phyloP scores from a whole-genome alignment of 2,329 filamentous ascomycete species.

The Exophiala mesophila region DNA sequence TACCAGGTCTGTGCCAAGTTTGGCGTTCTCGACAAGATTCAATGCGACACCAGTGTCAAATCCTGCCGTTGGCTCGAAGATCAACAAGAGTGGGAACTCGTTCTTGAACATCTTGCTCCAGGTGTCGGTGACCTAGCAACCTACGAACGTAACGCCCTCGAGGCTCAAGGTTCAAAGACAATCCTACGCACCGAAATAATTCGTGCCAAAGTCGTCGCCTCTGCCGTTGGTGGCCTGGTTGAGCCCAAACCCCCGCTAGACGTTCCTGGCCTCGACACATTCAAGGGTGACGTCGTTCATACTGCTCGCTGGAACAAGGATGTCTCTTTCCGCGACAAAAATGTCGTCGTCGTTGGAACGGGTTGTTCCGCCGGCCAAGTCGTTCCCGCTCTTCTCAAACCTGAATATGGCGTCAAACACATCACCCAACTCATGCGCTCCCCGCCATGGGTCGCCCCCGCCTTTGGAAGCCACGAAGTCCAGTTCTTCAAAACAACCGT shows the following conservation, averaged over 20 bases:
- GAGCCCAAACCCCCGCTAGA: constrained; percentile 44
- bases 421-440: constrained; percentile 58
- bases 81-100: constrained; percentile 53
- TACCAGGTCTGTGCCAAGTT: constrained; percentile 49
- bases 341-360: constrained; percentile 55
- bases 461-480: background rate
- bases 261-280: constrained; percentile 50
- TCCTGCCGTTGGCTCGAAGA: constrained; percentile 49
- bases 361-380: constrained; percentile 56
- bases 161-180: constrained; percentile 42
- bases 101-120: constrained; percentile 46
- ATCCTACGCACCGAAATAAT: constrained; percentile 50
- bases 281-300: constrained; percentile 54
- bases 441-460: constrained; percentile 53
- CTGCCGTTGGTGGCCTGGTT: constrained; percentile 52
- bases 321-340: constrained; percentile 46
- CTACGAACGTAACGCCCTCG: constrained; percentile 43
- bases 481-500: constrained; percentile 43
- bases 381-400: constrained; percentile 46
- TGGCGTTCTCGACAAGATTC: constrained; percentile 53
- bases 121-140: constrained; percentile 51
- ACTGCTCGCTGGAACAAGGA: constrained; percentile 54
- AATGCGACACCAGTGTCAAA: constrained; percentile 54
- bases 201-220: constrained; percentile 51
- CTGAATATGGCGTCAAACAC: constrained; percentile 47